Evolutionary conservation across 2,329 filamentous ascomycete genomes (phyloP), one percentile per base, ranked within the genome.

Genomic region (Raffaelea albimanens): DNA sequence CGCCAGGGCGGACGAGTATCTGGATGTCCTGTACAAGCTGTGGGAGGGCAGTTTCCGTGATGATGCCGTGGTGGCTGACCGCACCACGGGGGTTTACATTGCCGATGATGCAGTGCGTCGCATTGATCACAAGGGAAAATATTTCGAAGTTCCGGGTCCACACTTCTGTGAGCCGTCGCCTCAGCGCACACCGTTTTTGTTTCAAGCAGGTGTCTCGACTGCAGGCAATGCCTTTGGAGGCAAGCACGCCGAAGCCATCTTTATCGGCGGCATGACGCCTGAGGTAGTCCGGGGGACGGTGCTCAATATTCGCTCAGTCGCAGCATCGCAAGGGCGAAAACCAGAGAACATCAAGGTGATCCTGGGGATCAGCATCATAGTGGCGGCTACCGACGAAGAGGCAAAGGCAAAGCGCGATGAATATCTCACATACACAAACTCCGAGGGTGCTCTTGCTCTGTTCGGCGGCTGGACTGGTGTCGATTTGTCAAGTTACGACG

Each of bases 221-320:
- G 50, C 53, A 1, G 52, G 53, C 11, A 47, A 41, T 16, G 48
- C 48, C 11, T 55, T 55, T 34, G 53, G 48, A 3, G 45, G 50
- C 20, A 51, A 50, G 41, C 52, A 55, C 43, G 53, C 52, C 21
- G 53, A 55, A 29, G 44, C 45, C 18, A 49, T 55, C 22, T 55
- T 48, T 44, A 36, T 53, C 11, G 52, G 50, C 14, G 53, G 52
- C 3, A 46, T 48, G 8, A 46, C 33, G 16, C 53, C 53, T 3
- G 22, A 50, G 10, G 40, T 48, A 10, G 43, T 45, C 11, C 33
- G 31, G 29, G 36, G 38, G 9, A 40, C 33, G 5, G 51, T 53
- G 36, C 29, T 34, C 3, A 31, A 45, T 18, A 55, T 49, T 19
- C 48, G 53, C 2, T 38, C 31, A 10, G 31, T 20, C 14, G 51